Evolutionary conservation across 176 grass and related monocot genomes (phyloP).

Genomic region (Pontederia paniculata): DNA sequence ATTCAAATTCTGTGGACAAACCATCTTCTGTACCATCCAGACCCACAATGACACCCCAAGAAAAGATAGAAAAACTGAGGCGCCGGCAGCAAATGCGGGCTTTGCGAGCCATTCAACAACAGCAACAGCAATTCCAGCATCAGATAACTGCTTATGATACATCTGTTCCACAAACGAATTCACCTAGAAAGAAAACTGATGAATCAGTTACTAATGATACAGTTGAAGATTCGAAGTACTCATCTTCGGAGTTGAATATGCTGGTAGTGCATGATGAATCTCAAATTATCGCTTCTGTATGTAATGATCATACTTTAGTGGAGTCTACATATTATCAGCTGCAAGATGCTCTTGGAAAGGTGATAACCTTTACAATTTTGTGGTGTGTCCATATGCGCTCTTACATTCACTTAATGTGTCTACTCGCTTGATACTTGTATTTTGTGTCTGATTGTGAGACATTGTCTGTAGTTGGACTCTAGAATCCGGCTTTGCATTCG

Average conservation of each 20-base stretch:
- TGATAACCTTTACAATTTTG: conserved; percentile 5
- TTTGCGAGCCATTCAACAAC: conserved; percentile 60
- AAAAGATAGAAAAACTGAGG: conserved; percentile 85
- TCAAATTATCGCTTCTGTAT: conserved; percentile 26
- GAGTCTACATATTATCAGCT: conserved; percentile 56
- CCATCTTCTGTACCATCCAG: conserved; percentile 29
- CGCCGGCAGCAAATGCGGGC: conserved; percentile 59
- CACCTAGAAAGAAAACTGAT: conserved; percentile 29
- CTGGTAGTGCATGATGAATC: conserved; percentile 18
- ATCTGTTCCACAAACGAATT: conserved; percentile 22
- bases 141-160: conserved; percentile 29
- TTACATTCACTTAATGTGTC: conserved; percentile 9
- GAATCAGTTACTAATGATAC: conserved; percentile 38
- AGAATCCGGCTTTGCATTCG: conserved; percentile 56
- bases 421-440: conserved; percentile 14
- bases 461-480: conserved; percentile 46
- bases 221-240: conserved; percentile 19
- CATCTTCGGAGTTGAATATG: conserved; percentile 27
- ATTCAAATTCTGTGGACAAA: conserved; percentile 24
- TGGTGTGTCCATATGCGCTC: background rate
- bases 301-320: conserved; percentile 43
- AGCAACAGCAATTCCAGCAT: conserved; percentile 50
- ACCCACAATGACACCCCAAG: conserved; percentile 56
- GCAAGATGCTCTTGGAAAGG: conserved; percentile 59
- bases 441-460: background rate